Base-by-base conservation (phyloP, 2,329 filamentous ascomycete species). In the Xylariomycetidae sp. region DNA sequence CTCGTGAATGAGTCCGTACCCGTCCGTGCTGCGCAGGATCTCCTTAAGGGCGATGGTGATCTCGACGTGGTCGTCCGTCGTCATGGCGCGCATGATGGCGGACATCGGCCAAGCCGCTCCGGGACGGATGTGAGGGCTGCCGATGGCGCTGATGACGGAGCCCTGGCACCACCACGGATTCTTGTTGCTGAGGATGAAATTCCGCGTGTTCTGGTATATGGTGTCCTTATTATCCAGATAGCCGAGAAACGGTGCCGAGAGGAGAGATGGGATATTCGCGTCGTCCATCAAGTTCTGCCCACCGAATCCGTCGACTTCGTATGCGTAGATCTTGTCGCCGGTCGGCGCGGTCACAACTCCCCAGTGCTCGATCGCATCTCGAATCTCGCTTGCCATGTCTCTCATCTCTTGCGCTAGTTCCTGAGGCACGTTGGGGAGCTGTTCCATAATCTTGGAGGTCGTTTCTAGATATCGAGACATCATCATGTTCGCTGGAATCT, bases 401-500 rank as follows among this genome's bases (percentile, higher is more conserved):
- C 61, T 61, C 74, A 86, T 85, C 36, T 69, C 57, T 3, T 58
- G 53, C 0, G 76, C 71, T 1, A 84, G 63, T 1, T 37, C 44
- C n/a, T 44, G 30, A 7, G 53, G 51, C 13, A 46, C 49, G 25
- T 64, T 59, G 6, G 67, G 62, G 4, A 73, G 53, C 6, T 46
- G 45, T 16, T 60, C 54, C 58, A 71, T 69, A 38, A 74, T 64
- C 43, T 58, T 37, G 52, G 68, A 50, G 48, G 70, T 57, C 1
- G 67, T 63, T 9, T 63, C 61, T 3, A 88, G 69, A 47, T 79
- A 84, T 15, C 72, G 63, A 19, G 80, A 69, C 45, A 88, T 80
- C 82, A 87, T 85, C 82, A 88, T 88, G 57, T 96, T 97, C 19
- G 85, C 81, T 0, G 90, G 90, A 48, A 96, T 85, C 49, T 94